Percentiles rank a stretch among this genome's conserved stretches.
Conservation (phyloP, 495 filamentous ascomycete species). For the Haplographium delicatum region DNA sequence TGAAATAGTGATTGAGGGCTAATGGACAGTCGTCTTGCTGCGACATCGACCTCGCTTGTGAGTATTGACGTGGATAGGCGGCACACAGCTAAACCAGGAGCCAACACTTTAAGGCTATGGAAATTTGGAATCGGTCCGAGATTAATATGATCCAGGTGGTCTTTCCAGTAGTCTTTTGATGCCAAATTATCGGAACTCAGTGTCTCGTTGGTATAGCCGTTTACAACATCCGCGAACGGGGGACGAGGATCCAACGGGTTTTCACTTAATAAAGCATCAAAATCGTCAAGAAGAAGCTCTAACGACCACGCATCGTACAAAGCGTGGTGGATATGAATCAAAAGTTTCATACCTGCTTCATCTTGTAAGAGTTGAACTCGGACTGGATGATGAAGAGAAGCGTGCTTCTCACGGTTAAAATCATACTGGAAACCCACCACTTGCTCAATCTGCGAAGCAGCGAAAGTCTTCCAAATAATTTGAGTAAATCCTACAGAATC, state of each 20-base stretch:
- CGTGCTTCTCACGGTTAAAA: slow-evolving; percentile 24
- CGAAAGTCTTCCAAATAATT: slow-evolving; percentile 52
- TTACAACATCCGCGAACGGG: slow-evolving; percentile 43
- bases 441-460: slow-evolving; percentile 36
- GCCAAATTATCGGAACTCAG: slow-evolving; percentile 21
- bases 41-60: slow-evolving; percentile 21
- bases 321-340: slow-evolving; percentile 64
- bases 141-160: slow-evolving; percentile 40
- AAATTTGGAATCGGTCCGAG: slow-evolving; percentile 39
- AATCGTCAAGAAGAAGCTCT: slow-evolving; percentile 62
- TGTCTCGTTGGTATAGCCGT: slow-evolving; percentile 31
- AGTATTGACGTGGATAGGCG: slow-evolving; percentile 13
- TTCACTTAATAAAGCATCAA: slow-evolving; percentile 39
- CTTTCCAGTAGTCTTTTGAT: slow-evolving; percentile 50
- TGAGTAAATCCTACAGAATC: slow-evolving; percentile 45
- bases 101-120: slow-evolving; percentile 23
- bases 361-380: slow-evolving; percentile 47
- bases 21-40: slow-evolving; percentile 25
- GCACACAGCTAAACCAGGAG: slow-evolving; percentile 11
- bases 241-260: slow-evolving; percentile 34
- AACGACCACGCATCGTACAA: slow-evolving; percentile 84
- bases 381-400: slow-evolving; percentile 23
- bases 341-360: slow-evolving; percentile 21
- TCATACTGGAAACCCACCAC: slow-evolving; percentile 22
- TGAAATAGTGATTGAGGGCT: slow-evolving; percentile 65